Evolutionary conservation across 257 asterid species (phyloP).

Genomic region (Solanum lignicaule): DNA sequence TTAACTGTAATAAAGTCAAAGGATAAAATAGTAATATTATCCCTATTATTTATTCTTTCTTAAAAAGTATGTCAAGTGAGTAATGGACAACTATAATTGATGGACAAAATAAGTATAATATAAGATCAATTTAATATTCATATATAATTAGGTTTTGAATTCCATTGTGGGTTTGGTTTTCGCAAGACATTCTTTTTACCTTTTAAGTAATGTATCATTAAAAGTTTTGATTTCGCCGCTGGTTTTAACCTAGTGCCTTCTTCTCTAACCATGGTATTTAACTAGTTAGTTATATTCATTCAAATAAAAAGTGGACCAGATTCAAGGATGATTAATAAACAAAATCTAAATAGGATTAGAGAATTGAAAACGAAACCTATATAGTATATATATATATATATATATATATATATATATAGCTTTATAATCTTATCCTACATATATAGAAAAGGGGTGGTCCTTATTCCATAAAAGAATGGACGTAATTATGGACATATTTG

Average conservation of each 20-base stretch:
- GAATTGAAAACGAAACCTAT: not conserved
- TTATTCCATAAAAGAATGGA: not conserved
- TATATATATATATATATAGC: not conserved
- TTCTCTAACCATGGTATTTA: not conserved
- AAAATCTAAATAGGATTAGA: not conserved
- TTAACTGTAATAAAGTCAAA: too few relatives aligned
- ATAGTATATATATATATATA: not conserved
- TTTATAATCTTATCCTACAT: not conserved
- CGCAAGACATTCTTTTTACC: too few relatives aligned
- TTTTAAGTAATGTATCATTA: not conserved
- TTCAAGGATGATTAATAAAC: not conserved
- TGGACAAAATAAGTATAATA: not conserved
- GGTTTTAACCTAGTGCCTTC: not conserved
- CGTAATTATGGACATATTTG: not conserved
- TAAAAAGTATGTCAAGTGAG: too few relatives aligned
- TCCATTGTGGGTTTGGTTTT: not conserved
- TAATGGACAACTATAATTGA: too few relatives aligned
- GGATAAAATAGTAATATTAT: too few relatives aligned
- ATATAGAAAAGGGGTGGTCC: not conserved
- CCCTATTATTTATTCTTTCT: too few relatives aligned
- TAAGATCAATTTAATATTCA: not conserved
- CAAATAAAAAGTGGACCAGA: not conserved
- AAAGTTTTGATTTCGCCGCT: not conserved
- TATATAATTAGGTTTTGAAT: too few relatives aligned
- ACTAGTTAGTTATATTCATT: not conserved